These are phyloP conservation scores for Austroboletus festivus DNA, from an alignment of 768 basidiomycete genomes.

Conservation along the genomic window DNA sequence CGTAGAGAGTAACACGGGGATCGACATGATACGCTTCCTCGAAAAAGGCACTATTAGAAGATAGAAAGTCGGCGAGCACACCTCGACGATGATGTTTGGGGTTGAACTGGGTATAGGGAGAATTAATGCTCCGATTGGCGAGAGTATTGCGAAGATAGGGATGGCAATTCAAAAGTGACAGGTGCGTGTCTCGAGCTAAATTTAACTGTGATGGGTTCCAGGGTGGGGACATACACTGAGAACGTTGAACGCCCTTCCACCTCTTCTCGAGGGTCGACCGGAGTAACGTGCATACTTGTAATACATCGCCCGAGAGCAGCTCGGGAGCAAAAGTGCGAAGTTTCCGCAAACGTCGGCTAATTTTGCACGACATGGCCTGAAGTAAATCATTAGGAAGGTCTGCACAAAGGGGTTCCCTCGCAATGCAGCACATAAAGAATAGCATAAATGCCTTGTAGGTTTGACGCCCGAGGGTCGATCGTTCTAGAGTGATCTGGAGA, in stretches of 20 bases:
- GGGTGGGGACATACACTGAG: constrained; percentile 14
- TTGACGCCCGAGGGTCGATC: constrained; percentile 6
- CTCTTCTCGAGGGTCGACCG: not conserved
- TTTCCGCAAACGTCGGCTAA: not conserved
- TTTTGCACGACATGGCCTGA: not conserved
- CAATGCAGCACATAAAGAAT: constrained; percentile 20
- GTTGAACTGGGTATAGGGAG: not conserved
- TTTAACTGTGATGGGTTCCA: constrained; percentile 31
- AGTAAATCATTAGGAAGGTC: not conserved
- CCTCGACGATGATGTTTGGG: constrained; percentile 4
- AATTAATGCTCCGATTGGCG: not conserved
- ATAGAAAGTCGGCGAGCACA: constrained; percentile 1
- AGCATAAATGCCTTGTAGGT: constrained; percentile 33
- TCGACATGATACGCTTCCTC: constrained; percentile 3
- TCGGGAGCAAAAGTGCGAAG: not conserved
- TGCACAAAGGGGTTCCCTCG: not conserved
- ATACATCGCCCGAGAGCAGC: not conserved
- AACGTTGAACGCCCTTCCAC: not conserved
- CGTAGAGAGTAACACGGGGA: constrained; percentile 22
- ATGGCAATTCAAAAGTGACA: not conserved
- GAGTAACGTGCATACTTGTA: not conserved
- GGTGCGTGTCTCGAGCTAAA: not conserved
- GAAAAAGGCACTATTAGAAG: constrained; percentile 5
- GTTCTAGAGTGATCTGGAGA: constrained; percentile 35
- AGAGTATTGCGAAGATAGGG: not conserved